Base-by-base conservation (phyloP, 2,329 filamentous ascomycete species). In the Colletotrichum sansevieriae region DNA sequence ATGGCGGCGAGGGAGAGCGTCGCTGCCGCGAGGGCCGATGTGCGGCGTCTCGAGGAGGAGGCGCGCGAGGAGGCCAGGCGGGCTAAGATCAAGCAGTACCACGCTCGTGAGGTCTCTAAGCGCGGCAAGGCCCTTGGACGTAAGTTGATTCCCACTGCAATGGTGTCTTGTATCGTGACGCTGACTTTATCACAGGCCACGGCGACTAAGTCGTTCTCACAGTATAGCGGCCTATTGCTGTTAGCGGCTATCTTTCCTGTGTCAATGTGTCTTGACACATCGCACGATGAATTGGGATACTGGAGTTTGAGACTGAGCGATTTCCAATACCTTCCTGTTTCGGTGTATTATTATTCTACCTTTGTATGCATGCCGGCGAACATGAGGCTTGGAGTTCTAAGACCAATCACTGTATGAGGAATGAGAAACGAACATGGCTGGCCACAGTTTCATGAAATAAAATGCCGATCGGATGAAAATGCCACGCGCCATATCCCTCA, bases 101-200 rank as follows among this genome's bases (percentile, higher is more conserved):
- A 92, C 74, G 90, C 90, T 1, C 84, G 83, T 73, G 86, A 88
- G 74, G 85, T 92, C 35, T 89, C 87, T 6, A 92, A 91, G 87
- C 83, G 89, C 60, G 90, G 88, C n/a, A 89, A 90, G 78, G 84
- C 86, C n/a, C 85, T 92, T 67, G 90, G 90, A 64, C 87, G 90
- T 91, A 83, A 81, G 87, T 88, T 41, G 29, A 29, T 9, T 29
- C 29, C 4, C 7, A 9, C 29, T 8, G 1, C 3, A 7, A 8
- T 29, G 6, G 4, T 6, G n/a, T 35, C 12, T 15, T 9, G 47
- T 6, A 4, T 7, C 15, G 3, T 15, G 33, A 20, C 33, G 33
- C 49, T 69, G 44, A 69, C 44, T 4, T 13, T 3, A 5, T 18
- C 8, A 4, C 10, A 66, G 66, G 66, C 39, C 67, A 70, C 33